A percentile compares a stretch with the other conserved stretches of the same genome.
Conservation (phyloP, 495 filamentous ascomycete species). For the Xylaria sp. region DNA sequence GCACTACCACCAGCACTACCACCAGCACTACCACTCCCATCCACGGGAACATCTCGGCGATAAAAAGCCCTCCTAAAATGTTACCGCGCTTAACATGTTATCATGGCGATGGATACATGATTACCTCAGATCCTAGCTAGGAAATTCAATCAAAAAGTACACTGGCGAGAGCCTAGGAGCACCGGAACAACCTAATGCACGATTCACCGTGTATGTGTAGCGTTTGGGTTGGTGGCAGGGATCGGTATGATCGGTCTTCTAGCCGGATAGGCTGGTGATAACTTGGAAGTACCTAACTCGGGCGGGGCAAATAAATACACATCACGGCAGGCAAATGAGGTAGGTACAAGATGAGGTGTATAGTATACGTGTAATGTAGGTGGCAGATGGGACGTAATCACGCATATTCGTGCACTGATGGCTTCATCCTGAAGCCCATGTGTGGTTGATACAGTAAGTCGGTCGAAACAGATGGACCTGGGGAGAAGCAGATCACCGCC, state of each 20-base stretch:
- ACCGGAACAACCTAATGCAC: conserved; percentile 5
- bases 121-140: neutral
- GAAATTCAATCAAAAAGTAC: neutral
- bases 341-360: neutral
- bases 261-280: neutral
- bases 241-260: conserved; percentile 1
- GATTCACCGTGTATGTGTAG: conserved; percentile 1
- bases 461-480: conserved; percentile 20
- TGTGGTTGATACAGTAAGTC: conserved; percentile 25
- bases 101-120: neutral
- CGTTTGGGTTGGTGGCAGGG: neutral
- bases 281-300: neutral
- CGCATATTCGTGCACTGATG: conserved; percentile 21
- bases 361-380: neutral
- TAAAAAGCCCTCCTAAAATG: neutral
- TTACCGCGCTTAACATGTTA: neutral
- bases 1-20: neutral
- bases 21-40: neutral
- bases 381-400: conserved; percentile 15
- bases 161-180: neutral
- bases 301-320: neutral
- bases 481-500: conserved; percentile 18
- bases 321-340: conserved; percentile 15
- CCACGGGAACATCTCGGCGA: neutral
- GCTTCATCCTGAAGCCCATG: conserved; percentile 19